Conservation (phyloP, 2,329 filamentous ascomycete species). For the Gaeumannomyces sp. region DNA sequence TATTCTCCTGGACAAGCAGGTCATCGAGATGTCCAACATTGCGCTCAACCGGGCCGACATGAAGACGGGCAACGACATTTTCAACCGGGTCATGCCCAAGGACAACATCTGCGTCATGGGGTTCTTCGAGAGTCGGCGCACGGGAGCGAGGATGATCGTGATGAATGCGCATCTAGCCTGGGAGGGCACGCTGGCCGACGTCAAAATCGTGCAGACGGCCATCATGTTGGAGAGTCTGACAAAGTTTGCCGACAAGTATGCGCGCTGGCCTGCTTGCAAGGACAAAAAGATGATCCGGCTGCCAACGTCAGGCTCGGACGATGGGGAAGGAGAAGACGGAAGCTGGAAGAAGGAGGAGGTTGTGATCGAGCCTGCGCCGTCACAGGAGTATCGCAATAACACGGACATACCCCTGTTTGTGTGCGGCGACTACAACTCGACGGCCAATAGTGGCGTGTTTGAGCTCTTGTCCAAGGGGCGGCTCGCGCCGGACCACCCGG, state of each 20-base stretch:
- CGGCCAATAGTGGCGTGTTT: conserved; percentile 79
- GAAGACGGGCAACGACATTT: conserved; percentile 95
- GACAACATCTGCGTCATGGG: conserved; percentile 92
- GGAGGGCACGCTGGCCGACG: conserved; percentile 85
- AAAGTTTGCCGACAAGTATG: conserved; percentile 79
- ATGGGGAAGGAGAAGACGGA: conserved; percentile 21
- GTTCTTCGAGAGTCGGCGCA: conserved; percentile 86
- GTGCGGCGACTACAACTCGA: conserved; percentile 95
- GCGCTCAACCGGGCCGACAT: conserved; percentile 94
- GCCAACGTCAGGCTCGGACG: conserved; percentile 28
- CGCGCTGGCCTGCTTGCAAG: conserved; percentile 61
- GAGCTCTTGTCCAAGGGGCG: conserved; percentile 79
- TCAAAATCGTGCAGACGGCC: conserved; percentile 93
- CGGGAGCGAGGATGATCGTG: conserved; percentile 85
- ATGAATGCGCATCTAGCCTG: conserved; percentile 93
- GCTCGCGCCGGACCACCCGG: conserved; percentile 70
- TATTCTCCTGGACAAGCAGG: conserved; percentile 86
- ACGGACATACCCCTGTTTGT: conserved; percentile 86
- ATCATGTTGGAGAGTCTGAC: conserved; percentile 90
- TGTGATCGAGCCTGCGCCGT: conserved; percentile 54
- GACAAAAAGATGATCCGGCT: conserved; percentile 64
- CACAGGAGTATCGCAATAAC: conserved; percentile 77
- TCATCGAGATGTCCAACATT: conserved; percentile 85
- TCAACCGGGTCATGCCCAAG: conserved; percentile 97
- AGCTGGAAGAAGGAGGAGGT: conserved; percentile 6